A percentile compares a stretch with the other conserved stretches of the same genome.
phyloP scores from a whole-genome alignment of 2,329 filamentous ascomycete genomes.

The Colletotrichum orchidophilum region DNA sequence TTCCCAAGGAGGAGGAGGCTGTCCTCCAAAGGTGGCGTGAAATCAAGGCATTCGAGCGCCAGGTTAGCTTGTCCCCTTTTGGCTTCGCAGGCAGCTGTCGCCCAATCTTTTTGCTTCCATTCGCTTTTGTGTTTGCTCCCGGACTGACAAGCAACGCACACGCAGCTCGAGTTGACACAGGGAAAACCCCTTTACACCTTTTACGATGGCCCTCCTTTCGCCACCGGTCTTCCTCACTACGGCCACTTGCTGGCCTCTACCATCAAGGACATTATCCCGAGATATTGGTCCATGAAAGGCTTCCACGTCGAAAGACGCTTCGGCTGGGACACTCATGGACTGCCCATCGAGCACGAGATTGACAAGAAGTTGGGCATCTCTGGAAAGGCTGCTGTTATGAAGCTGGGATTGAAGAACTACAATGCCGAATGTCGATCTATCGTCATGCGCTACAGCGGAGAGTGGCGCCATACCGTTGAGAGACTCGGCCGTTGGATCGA shows the following conservation, averaged over 20 bases:
- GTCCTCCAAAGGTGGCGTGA: conserved; percentile 89
- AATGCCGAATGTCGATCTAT: conserved; percentile 92
- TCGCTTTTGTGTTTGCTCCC: not conserved
- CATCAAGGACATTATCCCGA: conserved; percentile 95
- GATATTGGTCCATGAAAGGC: conserved; percentile 98
- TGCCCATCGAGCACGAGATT: conserved; percentile 97
- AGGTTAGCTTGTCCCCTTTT: conserved; percentile 59
- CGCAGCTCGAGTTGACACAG: conserved; percentile 78
- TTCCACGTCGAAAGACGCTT: conserved; percentile 92
- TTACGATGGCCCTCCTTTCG: conserved; percentile 88
- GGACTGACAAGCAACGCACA: not conserved
- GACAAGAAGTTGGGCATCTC: conserved; percentile 95
- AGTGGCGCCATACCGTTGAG: conserved; percentile 91
- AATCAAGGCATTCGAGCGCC: conserved; percentile 89
- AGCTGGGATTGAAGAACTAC: conserved; percentile 88
- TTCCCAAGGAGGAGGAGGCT: conserved; percentile 89
- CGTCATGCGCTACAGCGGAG: conserved; percentile 87
- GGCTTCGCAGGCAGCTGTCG: not conserved
- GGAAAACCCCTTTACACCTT: conserved; percentile 90
- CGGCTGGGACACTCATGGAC: conserved; percentile 93
- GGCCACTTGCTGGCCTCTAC: conserved; percentile 87
- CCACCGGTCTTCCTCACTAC: conserved; percentile 74
- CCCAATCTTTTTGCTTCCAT: not conserved
- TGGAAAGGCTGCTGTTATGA: conserved; percentile 84
- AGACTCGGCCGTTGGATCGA: conserved; percentile 95